Evolutionary conservation across 768 basidiomycete species (phyloP).

Genomic region (Favolaschia claudopus): DNA sequence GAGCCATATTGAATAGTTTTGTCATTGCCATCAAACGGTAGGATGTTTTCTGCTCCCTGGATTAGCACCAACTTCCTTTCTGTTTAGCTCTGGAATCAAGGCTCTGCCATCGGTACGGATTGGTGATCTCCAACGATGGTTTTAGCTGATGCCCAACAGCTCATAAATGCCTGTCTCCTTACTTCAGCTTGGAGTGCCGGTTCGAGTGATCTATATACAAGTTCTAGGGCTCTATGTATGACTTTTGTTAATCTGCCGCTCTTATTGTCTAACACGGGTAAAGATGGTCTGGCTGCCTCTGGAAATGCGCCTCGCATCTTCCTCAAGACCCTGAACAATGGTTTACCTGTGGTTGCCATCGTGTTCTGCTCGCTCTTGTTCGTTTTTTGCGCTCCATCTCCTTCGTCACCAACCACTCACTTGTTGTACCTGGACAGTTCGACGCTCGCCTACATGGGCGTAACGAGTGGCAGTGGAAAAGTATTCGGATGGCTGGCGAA

Average conservation of each 20-base stretch:
- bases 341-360: conserved; percentile 81
- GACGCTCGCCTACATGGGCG: conserved; percentile 83
- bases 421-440: conserved; percentile 32
- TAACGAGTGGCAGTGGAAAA: conserved; percentile 65
- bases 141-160: conserved; percentile 41
- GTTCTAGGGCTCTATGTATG: conserved; percentile 83
- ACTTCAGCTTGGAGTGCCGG: conserved; percentile 95
- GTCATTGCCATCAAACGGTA: conserved; percentile 80
- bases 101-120: conserved; percentile 72
- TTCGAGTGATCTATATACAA: conserved; percentile 88
- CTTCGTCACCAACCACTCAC: background rate
- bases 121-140: background rate
- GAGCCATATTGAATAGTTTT: conserved; percentile 48
- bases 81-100: conserved; percentile 79
- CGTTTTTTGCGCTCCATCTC: background rate
- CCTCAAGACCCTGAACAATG: conserved; percentile 67
- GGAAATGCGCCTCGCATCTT: conserved; percentile 89
- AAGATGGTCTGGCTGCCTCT: conserved; percentile 80
- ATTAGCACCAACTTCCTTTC: background rate
- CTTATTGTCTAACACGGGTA: conserved; percentile 1
- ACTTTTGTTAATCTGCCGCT: background rate
- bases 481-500: conserved; percentile 87
- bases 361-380: conserved; percentile 69
- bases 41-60: background rate
- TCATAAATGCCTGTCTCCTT: conserved; percentile 84